These are phyloP conservation scores for Bocquillonia castaneifolia DNA, from an alignment of 441 rosid genomes.

Conservation along the genomic window DNA sequence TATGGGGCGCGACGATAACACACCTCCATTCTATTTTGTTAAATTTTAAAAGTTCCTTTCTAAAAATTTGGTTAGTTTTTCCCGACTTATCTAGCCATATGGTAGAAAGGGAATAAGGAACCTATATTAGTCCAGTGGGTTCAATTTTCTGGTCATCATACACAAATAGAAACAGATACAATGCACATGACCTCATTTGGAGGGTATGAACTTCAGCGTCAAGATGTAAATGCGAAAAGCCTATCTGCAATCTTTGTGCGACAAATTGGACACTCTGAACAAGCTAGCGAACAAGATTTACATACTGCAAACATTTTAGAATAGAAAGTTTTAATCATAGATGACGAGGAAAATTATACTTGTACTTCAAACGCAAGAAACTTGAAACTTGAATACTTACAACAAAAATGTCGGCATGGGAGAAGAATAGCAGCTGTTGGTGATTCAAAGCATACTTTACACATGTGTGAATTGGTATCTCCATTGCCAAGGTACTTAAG, in stretches of 20 bases:
- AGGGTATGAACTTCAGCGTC: constrained; percentile 32
- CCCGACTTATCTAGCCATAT: neutral
- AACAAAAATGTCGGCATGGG: constrained; percentile 96
- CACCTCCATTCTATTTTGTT: neutral
- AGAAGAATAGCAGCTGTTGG: constrained; percentile 94
- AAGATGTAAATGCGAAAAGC: constrained; percentile 88
- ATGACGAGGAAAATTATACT: neutral
- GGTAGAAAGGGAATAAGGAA: neutral
- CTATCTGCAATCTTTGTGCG: constrained; percentile 90
- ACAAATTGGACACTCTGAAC: constrained; percentile 96
- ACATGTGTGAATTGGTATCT: constrained; percentile 79
- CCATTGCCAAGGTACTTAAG: constrained; percentile 58
- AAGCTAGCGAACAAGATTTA: constrained; percentile 94
- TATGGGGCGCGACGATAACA: neutral
- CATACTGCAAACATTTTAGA: constrained; percentile 60
- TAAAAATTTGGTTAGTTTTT: neutral
- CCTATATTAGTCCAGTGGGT: neutral
- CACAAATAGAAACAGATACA: neutral
- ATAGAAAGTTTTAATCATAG: neutral
- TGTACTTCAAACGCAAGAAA: neutral
- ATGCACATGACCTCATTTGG: constrained; percentile 38
- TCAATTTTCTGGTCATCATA: neutral
- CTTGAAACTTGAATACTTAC: constrained; percentile 54
- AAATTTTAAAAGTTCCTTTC: neutral
- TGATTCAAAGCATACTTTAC: constrained; percentile 92